Conservation (phyloP, 2,329 filamentous ascomycete species). For the Emmonsiellopsis sp. region DNA sequence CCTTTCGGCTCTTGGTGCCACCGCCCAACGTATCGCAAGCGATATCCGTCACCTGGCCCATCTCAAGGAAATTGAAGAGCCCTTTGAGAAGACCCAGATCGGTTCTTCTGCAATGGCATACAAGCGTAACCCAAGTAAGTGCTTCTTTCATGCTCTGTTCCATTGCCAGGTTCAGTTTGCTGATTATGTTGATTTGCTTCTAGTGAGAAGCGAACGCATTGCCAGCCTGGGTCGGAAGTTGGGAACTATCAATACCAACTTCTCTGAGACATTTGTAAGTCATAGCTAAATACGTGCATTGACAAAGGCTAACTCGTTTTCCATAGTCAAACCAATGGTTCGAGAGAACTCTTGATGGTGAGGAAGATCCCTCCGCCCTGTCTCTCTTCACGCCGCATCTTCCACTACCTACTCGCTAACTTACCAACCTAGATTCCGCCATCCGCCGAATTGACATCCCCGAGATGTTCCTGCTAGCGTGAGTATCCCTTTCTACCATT, state of each 20-base stretch:
- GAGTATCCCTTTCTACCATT: no score
- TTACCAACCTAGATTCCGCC: conserved; percentile 16
- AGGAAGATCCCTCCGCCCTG: conserved; percentile 54
- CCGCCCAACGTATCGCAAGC: conserved; percentile 60
- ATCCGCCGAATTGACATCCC: conserved; percentile 48
- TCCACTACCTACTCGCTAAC: background rate
- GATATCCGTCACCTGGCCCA: conserved; percentile 66
- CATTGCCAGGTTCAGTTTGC: background rate
- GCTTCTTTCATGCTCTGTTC: background rate
- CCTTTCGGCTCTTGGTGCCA: conserved; percentile 69
- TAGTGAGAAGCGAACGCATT: conserved; percentile 43
- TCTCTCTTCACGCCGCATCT: background rate
- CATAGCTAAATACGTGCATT: no score
- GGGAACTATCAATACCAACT: conserved; percentile 44
- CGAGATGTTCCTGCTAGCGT: conserved; percentile 56
- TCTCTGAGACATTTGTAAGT: conserved; percentile 52
- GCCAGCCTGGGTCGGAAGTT: conserved; percentile 50
- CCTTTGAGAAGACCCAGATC: conserved; percentile 71
- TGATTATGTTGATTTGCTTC: background rate
- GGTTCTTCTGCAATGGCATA: conserved; percentile 59
- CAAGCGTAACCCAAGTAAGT: conserved; percentile 48
- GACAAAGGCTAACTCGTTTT: no score
- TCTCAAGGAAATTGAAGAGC: conserved; percentile 79
- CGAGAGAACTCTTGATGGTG: conserved; percentile 63
- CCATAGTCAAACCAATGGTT: conserved; percentile 55